phyloP scores from a whole-genome alignment of 352 stramenopile genomes.

The Paralagenidium karlingii region DNA sequence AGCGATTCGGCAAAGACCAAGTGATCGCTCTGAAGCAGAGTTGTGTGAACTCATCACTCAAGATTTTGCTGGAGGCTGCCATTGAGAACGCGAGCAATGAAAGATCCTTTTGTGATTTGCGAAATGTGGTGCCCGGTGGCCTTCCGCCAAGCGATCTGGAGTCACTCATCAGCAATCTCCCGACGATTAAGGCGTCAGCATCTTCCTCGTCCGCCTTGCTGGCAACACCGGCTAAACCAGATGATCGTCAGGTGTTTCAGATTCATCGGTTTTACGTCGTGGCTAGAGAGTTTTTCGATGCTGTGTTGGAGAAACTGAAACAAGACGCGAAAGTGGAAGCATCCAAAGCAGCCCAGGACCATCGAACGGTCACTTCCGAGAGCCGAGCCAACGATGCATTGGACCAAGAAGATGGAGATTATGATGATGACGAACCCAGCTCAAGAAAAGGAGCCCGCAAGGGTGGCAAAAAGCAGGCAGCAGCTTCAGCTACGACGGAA shows the following conservation, averaged over 20 bases:
- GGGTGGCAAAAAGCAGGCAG: conserved; percentile 23
- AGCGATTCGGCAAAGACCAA: conserved; percentile 51
- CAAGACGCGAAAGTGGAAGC: conserved; percentile 34
- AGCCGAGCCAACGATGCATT: not conserved
- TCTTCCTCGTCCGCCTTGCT: too few relatives aligned
- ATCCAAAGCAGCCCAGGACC: conserved; percentile 14
- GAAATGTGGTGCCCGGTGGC: conserved; percentile 42
- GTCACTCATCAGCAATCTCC: conserved; percentile 27
- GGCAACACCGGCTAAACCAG: conserved; percentile 17
- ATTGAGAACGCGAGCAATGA: conserved; percentile 67
- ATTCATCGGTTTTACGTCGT: conserved; percentile 48
- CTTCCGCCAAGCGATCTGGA: conserved; percentile 25
- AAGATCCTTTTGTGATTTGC: conserved; percentile 41
- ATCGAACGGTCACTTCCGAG: conserved; percentile 8
- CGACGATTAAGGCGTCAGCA: too few relatives aligned
- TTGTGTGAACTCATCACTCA: conserved; percentile 43
- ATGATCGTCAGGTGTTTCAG: conserved; percentile 20
- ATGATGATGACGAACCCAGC: conserved; percentile 20
- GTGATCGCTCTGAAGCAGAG: conserved; percentile 45
- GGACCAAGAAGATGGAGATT: conserved; percentile 7
- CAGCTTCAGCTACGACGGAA: too few relatives aligned
- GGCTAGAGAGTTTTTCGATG: conserved; percentile 37
- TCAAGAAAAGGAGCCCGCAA: conserved; percentile 12
- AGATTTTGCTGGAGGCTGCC: conserved; percentile 53
- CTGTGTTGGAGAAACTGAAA: conserved; percentile 27